Conservation (phyloP, 768 basidiomycete genomes). For the Mycena indigotica region DNA sequence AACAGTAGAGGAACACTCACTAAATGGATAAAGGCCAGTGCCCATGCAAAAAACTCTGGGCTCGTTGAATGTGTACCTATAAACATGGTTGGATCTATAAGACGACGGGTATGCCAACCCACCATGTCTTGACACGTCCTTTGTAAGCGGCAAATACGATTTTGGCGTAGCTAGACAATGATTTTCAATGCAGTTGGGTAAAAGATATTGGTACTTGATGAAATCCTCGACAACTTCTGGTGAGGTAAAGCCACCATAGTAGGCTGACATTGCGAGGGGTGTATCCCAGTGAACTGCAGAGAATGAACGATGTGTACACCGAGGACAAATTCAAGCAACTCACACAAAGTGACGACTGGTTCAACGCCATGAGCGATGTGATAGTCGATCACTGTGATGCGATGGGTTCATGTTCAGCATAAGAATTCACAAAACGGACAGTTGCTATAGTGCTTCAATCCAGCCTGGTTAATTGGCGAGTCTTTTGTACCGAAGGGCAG, state of each 20-base stretch:
- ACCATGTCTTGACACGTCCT: conserved; percentile 52
- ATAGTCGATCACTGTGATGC: conserved; percentile 44
- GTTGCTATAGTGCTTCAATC: conserved; percentile 47
- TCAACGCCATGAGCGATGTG: conserved; percentile 43
- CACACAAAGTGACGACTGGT: conserved; percentile 54
- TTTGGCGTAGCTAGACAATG: conserved; percentile 42
- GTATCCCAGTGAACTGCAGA: conserved; percentile 54
- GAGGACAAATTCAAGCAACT: conserved; percentile 8
- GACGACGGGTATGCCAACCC: not conserved
- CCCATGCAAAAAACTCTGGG: conserved; percentile 46
- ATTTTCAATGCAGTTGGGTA: not conserved
- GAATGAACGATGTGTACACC: not conserved
- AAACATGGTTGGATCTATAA: not conserved
- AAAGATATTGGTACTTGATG: conserved; percentile 37
- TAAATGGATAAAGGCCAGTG: conserved; percentile 43
- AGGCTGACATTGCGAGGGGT: conserved; percentile 47
- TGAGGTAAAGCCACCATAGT: conserved; percentile 53
- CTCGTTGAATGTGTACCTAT: conserved; percentile 56
- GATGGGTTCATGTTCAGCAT: not conserved
- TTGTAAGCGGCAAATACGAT: conserved; percentile 53
- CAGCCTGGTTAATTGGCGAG: conserved; percentile 52
- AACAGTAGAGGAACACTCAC: too few relatives aligned
- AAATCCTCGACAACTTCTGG: conserved; percentile 50
- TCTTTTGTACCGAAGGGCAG: conserved; percentile 52
- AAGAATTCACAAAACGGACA: conserved; percentile 30